Evolutionary conservation across 176 grass and related monocot species (phyloP).

Genomic region (Ananas comosus): DNA sequence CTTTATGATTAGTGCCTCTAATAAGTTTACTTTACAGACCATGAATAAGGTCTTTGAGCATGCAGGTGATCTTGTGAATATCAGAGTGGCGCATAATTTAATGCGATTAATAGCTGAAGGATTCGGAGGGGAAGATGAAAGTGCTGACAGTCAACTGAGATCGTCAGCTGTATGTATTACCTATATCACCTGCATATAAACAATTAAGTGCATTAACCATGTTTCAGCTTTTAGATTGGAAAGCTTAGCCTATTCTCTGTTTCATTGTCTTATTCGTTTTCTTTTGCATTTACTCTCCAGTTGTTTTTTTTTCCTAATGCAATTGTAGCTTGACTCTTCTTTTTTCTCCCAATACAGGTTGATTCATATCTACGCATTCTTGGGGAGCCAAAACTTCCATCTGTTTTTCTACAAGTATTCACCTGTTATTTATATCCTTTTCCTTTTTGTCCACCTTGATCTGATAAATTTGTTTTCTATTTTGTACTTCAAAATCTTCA

Average conservation of each 20-base stretch:
- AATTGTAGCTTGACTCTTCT: background rate
- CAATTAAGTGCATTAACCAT: background rate
- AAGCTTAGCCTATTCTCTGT: background rate
- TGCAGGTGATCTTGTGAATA: constrained; percentile 97
- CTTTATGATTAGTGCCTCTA: constrained; percentile 6
- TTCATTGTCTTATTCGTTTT: constrained; percentile 12
- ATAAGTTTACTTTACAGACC: constrained; percentile 50
- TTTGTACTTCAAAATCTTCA: background rate
- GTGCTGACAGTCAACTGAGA: constrained; percentile 90
- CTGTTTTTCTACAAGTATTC: constrained; percentile 88
- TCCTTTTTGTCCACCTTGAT: constrained; percentile 6
- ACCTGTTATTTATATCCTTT: background rate
- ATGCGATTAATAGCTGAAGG: constrained; percentile 99
- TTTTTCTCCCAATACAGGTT: constrained; percentile 47
- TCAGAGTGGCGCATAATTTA: constrained; percentile 94
- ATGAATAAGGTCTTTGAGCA: constrained; percentile 99
- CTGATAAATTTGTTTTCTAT: background rate
- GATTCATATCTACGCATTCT: constrained; percentile 91
- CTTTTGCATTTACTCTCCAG: background rate
- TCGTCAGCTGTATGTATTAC: constrained; percentile 88
- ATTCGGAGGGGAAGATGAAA: constrained; percentile 96
- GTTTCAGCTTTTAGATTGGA: too few relatives aligned
- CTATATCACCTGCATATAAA: background rate
- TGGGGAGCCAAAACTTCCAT: constrained; percentile 97
- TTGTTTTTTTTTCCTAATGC: background rate